Base-by-base conservation (phyloP, 202 grass and related monocot genomes). In the Digitaria exilis region DNA sequence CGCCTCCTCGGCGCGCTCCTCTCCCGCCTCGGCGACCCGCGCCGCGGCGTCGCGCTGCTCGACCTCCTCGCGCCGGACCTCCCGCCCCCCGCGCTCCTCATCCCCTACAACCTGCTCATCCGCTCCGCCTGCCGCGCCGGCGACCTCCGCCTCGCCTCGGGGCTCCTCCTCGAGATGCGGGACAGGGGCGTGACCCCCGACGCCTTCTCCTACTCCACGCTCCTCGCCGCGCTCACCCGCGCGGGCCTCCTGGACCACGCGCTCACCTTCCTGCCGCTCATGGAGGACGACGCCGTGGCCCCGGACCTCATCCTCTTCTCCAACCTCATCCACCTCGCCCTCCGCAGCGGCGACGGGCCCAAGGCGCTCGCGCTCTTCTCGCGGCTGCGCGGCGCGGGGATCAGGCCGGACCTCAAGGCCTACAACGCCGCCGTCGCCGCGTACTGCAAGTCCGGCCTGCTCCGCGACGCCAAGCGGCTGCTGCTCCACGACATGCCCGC, bases 1-100 rank as follows among this genome's bases (percentile, higher is more conserved):
- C 96, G 92, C 57, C 92, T 98, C 89, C 92, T 98, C 87, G 88
- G 91, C 78, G 89, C 96, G 54, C 87, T 98, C 79, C 92, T 98
- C 70, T 98, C 90, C 46, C 93, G 87, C 82, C 58, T 90, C 25
- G 52, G 80, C 39, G 76, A 89, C 63, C 85, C 82, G 12, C 93
- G 90, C 21, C 96, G 90, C 17, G 92, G 92, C 72, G 83, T 98
- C 54, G 90, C 90, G 28, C 87, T 98, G 35, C 96, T 98, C 16
- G 96, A 98, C 81, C 77, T 82, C 30, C 73, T 88, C 41, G 75
- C 54, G 6, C 71, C 78, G 12, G 70, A 77, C 84, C 34, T 94
- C 69, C 56, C 80, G 15, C 2, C 79, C 15, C 83, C 82, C 14
- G 51, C 85, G 41, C 88, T 80, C 81, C 57, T 91, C 68, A 65